Evolutionary conservation across 164 flowering plant genomes (phyloP), one percentile per base, ranked within the genome.

Genomic region (Chimonanthus salicifolius): DNA sequence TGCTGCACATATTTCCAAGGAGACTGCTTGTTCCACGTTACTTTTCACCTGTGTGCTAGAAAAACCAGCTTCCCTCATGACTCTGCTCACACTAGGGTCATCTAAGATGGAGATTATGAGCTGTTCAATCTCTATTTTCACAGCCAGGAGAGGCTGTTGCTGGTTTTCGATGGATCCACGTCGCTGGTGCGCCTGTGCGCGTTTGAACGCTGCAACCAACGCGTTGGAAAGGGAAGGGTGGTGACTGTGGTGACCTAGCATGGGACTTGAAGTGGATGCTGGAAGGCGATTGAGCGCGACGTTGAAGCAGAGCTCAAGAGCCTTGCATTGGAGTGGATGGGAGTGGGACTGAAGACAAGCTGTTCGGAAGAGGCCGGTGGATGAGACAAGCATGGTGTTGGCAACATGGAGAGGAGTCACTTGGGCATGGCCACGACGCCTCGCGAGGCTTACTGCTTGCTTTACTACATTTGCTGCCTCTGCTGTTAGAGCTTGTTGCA

Each of bases 361-460:
- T 0, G 88, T 83, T 62, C 92, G 82, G 33, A 96, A 86, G 5
- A 89, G 85, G 54, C 94, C 92, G 0, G 87, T 76, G n/a, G 95
- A 71, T 20, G 94, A 79, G 0, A 91, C 63, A 20, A 96, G 91
- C 97, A 96, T 92, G 79, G 96, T 86, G 83, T 79, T 87, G 15
- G 99, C 99, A 1, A 96, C 98, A 78, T 96, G 99, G 51, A 96
- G 94, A 4, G 99, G 99, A 5, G 98, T 94, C 15, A 94, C 97
- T 71, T 96, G 99, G 4, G 97, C 92, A 77, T 96, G 97, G 65
- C 98, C 98, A 5, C 99, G 80, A 33, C 95, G 83, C 67, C 84
- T 79, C 0, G 99, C 98, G 0, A 94, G 87, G 60, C 69, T 84
- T 7, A 92, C 83, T 0, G 99, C 89, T 79, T 96, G 98, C 66